Percentiles rank a stretch among this genome's conserved stretches.
Evolutionary conservation across 306 rosid species (phyloP).

Genomic region (Cicer yamashitae): DNA sequence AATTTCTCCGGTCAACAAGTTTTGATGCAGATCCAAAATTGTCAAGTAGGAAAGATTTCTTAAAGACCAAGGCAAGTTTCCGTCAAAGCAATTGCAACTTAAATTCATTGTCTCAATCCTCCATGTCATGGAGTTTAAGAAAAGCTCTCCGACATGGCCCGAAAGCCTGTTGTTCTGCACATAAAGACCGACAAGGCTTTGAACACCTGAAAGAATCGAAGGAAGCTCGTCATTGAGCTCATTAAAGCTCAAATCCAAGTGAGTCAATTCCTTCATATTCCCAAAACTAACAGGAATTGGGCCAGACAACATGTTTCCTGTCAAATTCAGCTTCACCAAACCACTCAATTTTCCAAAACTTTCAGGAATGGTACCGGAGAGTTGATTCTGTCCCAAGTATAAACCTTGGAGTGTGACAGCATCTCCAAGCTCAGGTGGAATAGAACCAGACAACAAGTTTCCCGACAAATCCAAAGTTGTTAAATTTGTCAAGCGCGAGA

Average conservation of each 20-base stretch:
- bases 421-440: conserved; percentile 74
- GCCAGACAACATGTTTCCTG: conserved; percentile 75
- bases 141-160: conserved; percentile 62
- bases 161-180: conserved; percentile 84
- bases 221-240: conserved; percentile 82
- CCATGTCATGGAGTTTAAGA: conserved; percentile 76
- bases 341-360: conserved; percentile 68
- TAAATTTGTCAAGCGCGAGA: conserved; percentile 69
- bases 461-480: conserved; percentile 90
- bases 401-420: conserved; percentile 84
- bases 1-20: conserved; percentile 70
- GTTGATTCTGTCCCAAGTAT: conserved; percentile 76
- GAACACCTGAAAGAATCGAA: conserved; percentile 70
- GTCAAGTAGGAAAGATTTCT: conserved; percentile 84
- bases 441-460: conserved; percentile 77
- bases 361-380: conserved; percentile 67
- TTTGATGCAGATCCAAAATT: conserved; percentile 79
- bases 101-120: conserved; percentile 85
- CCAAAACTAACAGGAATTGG: conserved; percentile 70
- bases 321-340: conserved; percentile 92
- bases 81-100: conserved; percentile 68
- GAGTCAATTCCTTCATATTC: conserved; percentile 71
- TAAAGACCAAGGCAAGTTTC: conserved; percentile 71
- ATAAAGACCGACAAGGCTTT: conserved; percentile 73
- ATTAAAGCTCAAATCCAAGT: conserved; percentile 73